Evolutionary conservation across 1,284 basidiomycete species (phyloP), one percentile per base, ranked within the genome.

Genomic region (Coriolopsis trogii): DNA sequence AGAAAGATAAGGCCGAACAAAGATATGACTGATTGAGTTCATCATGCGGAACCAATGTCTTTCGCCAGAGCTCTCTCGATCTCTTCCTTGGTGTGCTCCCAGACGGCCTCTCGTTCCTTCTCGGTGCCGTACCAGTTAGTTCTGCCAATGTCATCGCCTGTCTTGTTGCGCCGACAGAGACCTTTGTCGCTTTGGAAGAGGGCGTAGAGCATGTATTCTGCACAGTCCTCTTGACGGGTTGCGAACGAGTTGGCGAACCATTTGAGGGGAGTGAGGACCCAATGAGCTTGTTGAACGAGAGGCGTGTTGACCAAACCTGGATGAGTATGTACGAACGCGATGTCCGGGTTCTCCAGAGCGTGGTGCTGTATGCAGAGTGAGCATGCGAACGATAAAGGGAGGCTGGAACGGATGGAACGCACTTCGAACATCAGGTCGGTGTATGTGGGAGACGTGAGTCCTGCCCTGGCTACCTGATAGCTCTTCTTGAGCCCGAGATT

Each of bases 71-170:
- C 58, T 15, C 53, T 30, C 15, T 61, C 42, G 3, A 61, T 70
- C 33, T 65, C 69, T 41, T 69, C 60, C 4, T 73, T 58, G 0
- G 77, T 78, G 59, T 81, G 79, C 36, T 77, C 73, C 79, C 79
- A 81, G 15, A 81, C 46, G 51, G 65, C 70, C 51, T 68, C 68
- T 56, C 70, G 66, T 25, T 69, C 70, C 41, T 71, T 72, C 3
- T 71, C 71, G 20, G 70, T 65, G 15, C 75, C 74, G 56, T 67
- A 70, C 44, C 73, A 74, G 8, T 65, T 59, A 45, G 63, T 62
- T 59, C 66, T 71, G 12, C 69, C 73, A 26, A 77, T 53, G 53
- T 78, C 70, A 41, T 77, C 72, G 0, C 75, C 77, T 4, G 64
- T 57, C 10, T 62, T 63, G 7, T 70, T 68, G 0, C 69, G 67